Evolutionary conservation across 2,329 filamentous ascomycete genomes (phyloP).

Genomic region (Penicillium sp.): DNA sequence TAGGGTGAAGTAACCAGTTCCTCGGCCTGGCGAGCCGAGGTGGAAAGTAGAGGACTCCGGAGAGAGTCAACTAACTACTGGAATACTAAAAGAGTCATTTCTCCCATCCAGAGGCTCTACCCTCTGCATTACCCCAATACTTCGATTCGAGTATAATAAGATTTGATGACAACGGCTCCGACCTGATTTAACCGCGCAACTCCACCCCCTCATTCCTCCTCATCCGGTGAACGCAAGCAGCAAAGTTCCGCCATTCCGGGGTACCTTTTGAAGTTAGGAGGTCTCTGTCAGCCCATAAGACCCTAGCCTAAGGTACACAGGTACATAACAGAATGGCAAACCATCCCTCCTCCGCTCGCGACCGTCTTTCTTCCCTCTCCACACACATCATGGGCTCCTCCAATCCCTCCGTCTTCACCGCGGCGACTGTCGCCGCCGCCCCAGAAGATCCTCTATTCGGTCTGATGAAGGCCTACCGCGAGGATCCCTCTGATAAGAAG

Average conservation of each 20-base stretch:
- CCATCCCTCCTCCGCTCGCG: constrained; percentile 26
- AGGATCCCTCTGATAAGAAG: constrained; percentile 76
- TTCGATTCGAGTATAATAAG: no score
- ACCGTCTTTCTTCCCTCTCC: constrained; percentile 40
- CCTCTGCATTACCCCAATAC: no score
- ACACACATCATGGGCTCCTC: constrained; percentile 69
- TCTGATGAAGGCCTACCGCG: constrained; percentile 83
- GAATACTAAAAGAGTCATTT: no score
- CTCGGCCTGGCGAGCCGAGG: constrained; percentile 1
- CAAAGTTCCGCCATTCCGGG: constrained; percentile 31
- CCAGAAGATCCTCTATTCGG: constrained; percentile 96
- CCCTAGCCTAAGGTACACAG: no score
- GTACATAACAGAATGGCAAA: constrained; percentile 29
- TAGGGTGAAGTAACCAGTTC: not conserved
- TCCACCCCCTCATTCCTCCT: constrained; percentile 28
- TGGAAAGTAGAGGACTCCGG: not conserved
- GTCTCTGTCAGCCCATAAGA: no score
- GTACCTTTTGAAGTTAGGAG: no score
- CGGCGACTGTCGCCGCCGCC: constrained; percentile 80
- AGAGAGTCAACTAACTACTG: not conserved
- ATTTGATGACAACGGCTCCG: constrained; percentile 13
- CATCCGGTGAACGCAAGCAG: constrained; percentile 44
- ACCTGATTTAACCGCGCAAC: constrained; percentile 15
- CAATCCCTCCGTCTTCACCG: constrained; percentile 70
- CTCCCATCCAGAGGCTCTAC: no score